phyloP scores from a whole-genome alignment of 2,329 filamentous ascomycete species.

The Alternaria burnsii region DNA sequence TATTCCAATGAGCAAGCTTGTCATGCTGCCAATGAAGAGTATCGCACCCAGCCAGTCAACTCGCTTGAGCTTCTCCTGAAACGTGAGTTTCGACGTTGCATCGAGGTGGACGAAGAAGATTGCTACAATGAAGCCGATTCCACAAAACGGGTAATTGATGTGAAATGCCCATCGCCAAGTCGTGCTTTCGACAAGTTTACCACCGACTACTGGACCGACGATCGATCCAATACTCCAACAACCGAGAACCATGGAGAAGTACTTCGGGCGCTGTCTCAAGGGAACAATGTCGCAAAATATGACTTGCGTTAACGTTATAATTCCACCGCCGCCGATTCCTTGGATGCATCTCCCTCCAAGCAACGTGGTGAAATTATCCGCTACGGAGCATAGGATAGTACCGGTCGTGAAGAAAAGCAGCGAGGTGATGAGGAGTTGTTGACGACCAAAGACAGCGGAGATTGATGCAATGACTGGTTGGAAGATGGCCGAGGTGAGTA shows the following conservation, averaged over 20 bases:
- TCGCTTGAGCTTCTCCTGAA: constrained; percentile 33
- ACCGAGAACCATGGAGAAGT: constrained; percentile 49
- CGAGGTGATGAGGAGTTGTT: constrained; percentile 48
- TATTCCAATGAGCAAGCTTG: constrained; percentile 53
- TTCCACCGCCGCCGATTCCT: constrained; percentile 52
- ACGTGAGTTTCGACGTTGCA: constrained; percentile 22
- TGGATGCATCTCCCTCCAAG: constrained; percentile 49
- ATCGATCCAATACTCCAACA: constrained; percentile 65
- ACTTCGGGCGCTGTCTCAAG: constrained; percentile 52
- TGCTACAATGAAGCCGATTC: constrained; percentile 35
- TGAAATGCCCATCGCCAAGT: constrained; percentile 72
- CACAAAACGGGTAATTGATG: constrained; percentile 67
- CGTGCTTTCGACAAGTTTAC: constrained; percentile 60
- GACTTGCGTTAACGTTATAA: constrained; percentile 53
- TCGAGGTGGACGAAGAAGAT: constrained; percentile 35
- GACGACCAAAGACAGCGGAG: constrained; percentile 61
- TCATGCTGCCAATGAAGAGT: constrained; percentile 51
- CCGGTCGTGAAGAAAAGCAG: constrained; percentile 59
- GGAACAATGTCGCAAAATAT: constrained; percentile 58
- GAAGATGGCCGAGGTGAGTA: constrained; percentile 70
- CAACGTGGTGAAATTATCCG: constrained; percentile 45
- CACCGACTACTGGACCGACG: constrained; percentile 58
- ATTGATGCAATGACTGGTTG: constrained; percentile 58
- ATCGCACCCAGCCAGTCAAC: constrained; percentile 56
- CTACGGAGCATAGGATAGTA: constrained; percentile 54